A percentile compares a stretch with the other conserved stretches of the same genome.
Conservation (phyloP, 768 basidiomycete genomes). For the Pleurotus giganteus region DNA sequence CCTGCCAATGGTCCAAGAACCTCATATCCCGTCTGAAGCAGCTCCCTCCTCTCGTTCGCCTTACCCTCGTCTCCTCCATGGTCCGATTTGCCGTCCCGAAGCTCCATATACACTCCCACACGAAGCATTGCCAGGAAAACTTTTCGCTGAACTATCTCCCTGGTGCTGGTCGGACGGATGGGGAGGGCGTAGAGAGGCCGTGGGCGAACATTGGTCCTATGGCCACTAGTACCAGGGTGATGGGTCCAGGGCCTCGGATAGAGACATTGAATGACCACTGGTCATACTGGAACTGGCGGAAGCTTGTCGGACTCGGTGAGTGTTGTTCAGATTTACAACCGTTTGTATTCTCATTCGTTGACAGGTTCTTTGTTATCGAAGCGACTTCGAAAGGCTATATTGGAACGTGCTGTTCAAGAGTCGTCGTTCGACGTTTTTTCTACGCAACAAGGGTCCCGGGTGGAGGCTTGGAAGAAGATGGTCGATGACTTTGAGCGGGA, state of each 20-base stretch:
- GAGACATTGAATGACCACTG: constrained; percentile 27
- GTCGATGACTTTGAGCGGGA: background rate
- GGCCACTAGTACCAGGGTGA: constrained; percentile 29
- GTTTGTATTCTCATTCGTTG: background rate
- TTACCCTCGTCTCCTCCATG: constrained; percentile 6
- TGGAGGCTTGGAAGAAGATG: constrained; percentile 4
- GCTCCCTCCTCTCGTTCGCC: constrained; percentile 12
- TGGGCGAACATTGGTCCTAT: constrained; percentile 27
- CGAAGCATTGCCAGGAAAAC: constrained; percentile 16
- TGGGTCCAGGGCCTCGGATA: constrained; percentile 29
- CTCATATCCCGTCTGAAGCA: constrained; percentile 11
- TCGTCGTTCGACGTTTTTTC: background rate
- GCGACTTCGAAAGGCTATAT: background rate
- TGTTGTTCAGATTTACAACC: background rate
- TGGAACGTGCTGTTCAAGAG: background rate
- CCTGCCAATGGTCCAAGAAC: no score
- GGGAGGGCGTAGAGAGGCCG: constrained; percentile 29
- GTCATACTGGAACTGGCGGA: constrained; percentile 26
- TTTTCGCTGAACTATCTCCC: constrained; percentile 21
- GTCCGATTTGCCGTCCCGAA: constrained; percentile 24
- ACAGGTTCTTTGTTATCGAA: background rate
- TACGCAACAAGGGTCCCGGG: background rate
- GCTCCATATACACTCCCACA: constrained; percentile 28
- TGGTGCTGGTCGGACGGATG: constrained; percentile 29
- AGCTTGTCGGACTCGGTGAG: constrained; percentile 21